Conservation (phyloP, 305 asterid genomes). For the Caryopteris hybrid region DNA sequence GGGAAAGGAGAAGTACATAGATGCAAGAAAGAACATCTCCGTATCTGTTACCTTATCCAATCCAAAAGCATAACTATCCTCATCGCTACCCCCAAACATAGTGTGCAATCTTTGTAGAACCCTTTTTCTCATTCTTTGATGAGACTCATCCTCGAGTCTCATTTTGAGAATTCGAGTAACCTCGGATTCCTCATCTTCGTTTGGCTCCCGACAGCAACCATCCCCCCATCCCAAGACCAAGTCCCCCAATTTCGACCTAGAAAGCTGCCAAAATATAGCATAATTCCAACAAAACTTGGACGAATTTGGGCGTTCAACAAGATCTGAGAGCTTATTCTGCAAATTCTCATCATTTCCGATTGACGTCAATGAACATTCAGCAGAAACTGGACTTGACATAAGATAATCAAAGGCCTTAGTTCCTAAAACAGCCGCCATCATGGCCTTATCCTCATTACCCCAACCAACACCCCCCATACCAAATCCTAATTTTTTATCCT, state of each 20-base stretch:
- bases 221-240: slow-evolving; percentile 96
- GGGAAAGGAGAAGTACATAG: slow-evolving; percentile 91
- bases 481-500: slow-evolving; percentile 31
- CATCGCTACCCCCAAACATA: slow-evolving; percentile 75
- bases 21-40: slow-evolving; percentile 90
- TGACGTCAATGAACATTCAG: slow-evolving; percentile 69
- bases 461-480: slow-evolving; percentile 49
- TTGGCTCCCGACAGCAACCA: slow-evolving; percentile 92
- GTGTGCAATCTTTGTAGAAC: slow-evolving; percentile 80
- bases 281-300: slow-evolving; percentile 79
- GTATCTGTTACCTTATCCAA: slow-evolving; percentile 92
- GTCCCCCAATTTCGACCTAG: slow-evolving; percentile 77
- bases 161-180: slow-evolving; percentile 39
- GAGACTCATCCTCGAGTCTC: slow-evolving; percentile 65
- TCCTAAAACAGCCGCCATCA: slow-evolving; percentile 52
- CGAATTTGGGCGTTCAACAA: slow-evolving; percentile 66
- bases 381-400: slow-evolving; percentile 43
- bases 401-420: slow-evolving; percentile 55
- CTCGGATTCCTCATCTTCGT: slow-evolving; percentile 58
- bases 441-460: slow-evolving; percentile 50
- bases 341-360: slow-evolving; percentile 71
- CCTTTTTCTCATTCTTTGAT: slow-evolving; percentile 83
- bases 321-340: slow-evolving; percentile 90
- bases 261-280: slow-evolving; percentile 94
- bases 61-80: slow-evolving; percentile 80